Evolutionary conservation across 1,284 basidiomycete species (phyloP).

Genomic region (Sanghuangporus sanghuang): DNA sequence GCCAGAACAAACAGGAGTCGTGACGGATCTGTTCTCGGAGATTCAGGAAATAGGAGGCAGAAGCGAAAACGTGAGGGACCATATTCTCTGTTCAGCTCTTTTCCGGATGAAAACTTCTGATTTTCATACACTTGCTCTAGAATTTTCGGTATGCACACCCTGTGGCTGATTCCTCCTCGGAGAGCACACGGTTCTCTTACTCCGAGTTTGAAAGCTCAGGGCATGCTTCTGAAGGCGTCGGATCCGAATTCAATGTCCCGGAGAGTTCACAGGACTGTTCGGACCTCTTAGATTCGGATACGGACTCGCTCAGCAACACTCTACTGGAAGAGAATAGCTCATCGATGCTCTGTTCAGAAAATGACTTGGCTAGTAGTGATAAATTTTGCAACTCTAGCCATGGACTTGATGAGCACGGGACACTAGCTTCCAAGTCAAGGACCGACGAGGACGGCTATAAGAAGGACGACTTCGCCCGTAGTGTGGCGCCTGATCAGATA

Average conservation of each 20-base stretch:
- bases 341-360: background rate
- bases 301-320: conserved; percentile 2
- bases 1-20: background rate
- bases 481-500: background rate
- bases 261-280: background rate
- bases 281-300: background rate
- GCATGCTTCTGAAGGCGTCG: background rate
- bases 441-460: background rate
- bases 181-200: background rate
- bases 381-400: background rate
- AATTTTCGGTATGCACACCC: background rate
- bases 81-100: background rate
- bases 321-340: background rate
- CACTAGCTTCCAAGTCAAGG: background rate
- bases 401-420: background rate
- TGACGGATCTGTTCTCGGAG: background rate
- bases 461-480: background rate
- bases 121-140: background rate
- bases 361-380: background rate
- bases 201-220: background rate
- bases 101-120: background rate
- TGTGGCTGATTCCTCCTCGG: background rate
- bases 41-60: background rate
- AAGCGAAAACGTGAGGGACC: background rate
- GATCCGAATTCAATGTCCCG: background rate